Evolutionary conservation across 2,329 filamentous ascomycete species (phyloP).

Genomic region (Exophiala oligosperma): DNA sequence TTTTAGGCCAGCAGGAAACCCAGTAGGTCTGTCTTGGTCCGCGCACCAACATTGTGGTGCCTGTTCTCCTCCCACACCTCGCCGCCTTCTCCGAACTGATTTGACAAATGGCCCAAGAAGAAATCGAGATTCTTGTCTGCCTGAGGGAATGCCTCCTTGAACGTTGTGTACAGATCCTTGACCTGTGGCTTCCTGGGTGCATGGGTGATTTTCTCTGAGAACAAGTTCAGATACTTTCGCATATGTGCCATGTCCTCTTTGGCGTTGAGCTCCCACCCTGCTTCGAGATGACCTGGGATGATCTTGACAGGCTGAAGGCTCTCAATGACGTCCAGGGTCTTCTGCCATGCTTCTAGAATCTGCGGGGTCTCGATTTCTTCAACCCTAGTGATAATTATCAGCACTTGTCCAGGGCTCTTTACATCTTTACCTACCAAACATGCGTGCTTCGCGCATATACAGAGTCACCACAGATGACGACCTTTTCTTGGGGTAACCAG

Average conservation of each 20-base stretch:
- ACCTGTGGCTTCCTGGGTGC: slow-evolving; percentile 31
- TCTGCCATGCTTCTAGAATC: slow-evolving; percentile 31
- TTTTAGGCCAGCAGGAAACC: too few relatives aligned
- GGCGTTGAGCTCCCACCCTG: slow-evolving; percentile 32
- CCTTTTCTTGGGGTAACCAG: slow-evolving; percentile 33
- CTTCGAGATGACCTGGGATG: slow-evolving; percentile 27
- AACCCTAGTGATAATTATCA: slow-evolving; percentile 21
- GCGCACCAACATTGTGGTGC: slow-evolving; percentile 29
- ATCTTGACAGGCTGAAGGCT: slow-evolving; percentile 15
- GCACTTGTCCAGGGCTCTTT: too few relatives aligned
- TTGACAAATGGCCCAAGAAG: slow-evolving; percentile 36
- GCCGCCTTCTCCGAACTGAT: slow-evolving; percentile 36
- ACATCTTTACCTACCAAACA: slow-evolving; percentile 18
- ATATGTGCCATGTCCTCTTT: slow-evolving; percentile 33
- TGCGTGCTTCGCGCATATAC: slow-evolving; percentile 37
- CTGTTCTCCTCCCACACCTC: slow-evolving; percentile 36
- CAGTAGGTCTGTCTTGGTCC: neutral
- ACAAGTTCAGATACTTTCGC: slow-evolving; percentile 33
- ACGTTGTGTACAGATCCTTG: slow-evolving; percentile 33
- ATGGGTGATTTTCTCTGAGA: slow-evolving; percentile 33
- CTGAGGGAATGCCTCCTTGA: slow-evolving; percentile 33
- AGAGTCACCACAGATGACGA: slow-evolving; percentile 33
- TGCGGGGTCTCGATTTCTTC: slow-evolving; percentile 34
- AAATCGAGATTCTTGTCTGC: slow-evolving; percentile 36
- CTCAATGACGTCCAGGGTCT: slow-evolving; percentile 32